Evolutionary conservation across 768 basidiomycete species (phyloP).

Genomic region (Termitomyces heimii): DNA sequence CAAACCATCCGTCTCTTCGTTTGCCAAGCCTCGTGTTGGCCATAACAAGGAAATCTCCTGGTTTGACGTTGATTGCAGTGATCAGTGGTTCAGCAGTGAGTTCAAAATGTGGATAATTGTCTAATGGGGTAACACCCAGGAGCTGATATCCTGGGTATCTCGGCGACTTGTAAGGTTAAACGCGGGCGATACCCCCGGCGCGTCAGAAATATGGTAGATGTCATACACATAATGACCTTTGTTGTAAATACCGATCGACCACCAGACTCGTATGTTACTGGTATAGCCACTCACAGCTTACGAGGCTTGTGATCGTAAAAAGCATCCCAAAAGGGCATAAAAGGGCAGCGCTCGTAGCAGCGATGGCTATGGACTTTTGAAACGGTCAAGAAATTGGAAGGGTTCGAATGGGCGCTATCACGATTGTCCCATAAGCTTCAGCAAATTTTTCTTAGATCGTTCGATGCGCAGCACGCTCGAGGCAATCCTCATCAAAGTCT

Average conservation of each 20-base stretch:
- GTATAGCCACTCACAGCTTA: conserved; percentile 29
- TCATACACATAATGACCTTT: conserved; percentile 24
- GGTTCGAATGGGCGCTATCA: conserved; percentile 19
- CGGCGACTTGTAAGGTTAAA: conserved; percentile 38
- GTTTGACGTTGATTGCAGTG: conserved; percentile 32
- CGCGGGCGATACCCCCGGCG: conserved; percentile 27
- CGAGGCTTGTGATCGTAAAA: conserved; percentile 30
- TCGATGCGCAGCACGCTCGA: conserved; percentile 17
- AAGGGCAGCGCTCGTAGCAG: conserved; percentile 24
- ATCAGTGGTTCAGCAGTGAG: conserved; percentile 48
- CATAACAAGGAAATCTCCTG: conserved; percentile 49
- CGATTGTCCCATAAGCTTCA: conserved; percentile 27
- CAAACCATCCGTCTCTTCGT: conserved; percentile 49
- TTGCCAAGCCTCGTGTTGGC: conserved; percentile 43
- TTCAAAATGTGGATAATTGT: conserved; percentile 30
- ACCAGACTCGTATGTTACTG: conserved; percentile 38
- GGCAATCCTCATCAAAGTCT: conserved; percentile 3
- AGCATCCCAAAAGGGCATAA: conserved; percentile 29
- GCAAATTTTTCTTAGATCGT: conserved; percentile 25
- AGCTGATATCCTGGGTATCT: conserved; percentile 29
- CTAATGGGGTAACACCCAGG: conserved; percentile 24
- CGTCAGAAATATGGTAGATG: conserved; percentile 30
- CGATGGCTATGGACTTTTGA: conserved; percentile 15
- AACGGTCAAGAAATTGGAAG: conserved; percentile 9
- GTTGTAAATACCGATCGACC: conserved; percentile 14